Conservation (phyloP, 163 green algal species). For the Volvox carteri region DNA sequence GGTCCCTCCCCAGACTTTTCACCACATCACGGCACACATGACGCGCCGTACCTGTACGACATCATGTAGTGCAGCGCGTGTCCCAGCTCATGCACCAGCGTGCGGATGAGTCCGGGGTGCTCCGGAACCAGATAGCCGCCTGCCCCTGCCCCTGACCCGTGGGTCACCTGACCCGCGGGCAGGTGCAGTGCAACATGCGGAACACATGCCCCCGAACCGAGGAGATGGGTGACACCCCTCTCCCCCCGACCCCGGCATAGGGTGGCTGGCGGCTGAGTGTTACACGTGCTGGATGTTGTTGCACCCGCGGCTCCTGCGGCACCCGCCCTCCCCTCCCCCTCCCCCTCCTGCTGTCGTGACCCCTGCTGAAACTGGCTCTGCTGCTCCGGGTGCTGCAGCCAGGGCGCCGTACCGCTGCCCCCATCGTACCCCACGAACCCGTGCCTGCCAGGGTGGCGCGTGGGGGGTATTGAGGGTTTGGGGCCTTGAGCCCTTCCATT, state of each 20-base stretch:
- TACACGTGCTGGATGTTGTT: too few relatives aligned
- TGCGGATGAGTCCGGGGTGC: conserved; percentile 20
- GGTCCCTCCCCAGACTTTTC: too few relatives aligned
- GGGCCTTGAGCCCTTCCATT: background rate
- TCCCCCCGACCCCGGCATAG: too few relatives aligned
- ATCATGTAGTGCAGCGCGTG: conserved; percentile 43
- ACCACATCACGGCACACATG: too few relatives aligned
- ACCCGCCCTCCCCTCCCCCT: too few relatives aligned
- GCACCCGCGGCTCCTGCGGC: too few relatives aligned
- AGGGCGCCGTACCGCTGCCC: background rate
- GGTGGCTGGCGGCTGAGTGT: too few relatives aligned
- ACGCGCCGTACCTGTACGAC: conserved; percentile 45
- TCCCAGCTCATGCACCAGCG: conserved; percentile 36
- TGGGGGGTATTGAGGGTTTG: background rate
- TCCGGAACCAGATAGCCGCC: conserved; percentile 21
- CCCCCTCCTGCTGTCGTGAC: too few relatives aligned
- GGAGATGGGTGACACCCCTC: too few relatives aligned
- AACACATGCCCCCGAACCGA: background rate
- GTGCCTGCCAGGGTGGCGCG: background rate
- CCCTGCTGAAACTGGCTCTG: too few relatives aligned
- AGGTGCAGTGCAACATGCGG: conserved; percentile 44
- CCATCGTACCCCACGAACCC: background rate
- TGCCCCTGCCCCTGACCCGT: background rate
- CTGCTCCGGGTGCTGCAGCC: background rate
- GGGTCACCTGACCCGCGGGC: conserved; percentile 5